Percentiles rank a stretch among this genome's conserved stretches.
Conservation (phyloP, 2,329 filamentous ascomycete species). For the Penicillium aurantiogriseum region DNA sequence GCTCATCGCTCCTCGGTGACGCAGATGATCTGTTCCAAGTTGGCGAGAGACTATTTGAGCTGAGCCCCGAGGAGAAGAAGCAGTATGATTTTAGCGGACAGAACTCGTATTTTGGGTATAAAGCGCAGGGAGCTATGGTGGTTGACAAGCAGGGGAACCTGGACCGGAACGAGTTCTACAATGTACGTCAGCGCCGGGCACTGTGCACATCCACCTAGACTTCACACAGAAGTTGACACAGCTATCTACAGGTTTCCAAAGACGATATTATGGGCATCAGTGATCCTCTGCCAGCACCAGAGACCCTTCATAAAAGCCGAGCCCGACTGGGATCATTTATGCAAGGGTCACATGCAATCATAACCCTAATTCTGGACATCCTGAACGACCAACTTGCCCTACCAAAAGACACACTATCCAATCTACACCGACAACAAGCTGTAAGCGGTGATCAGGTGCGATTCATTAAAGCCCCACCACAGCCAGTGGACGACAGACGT, state of each 20-base stretch:
- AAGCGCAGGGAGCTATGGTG: slow-evolving; percentile 48
- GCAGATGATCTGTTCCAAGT: slow-evolving; percentile 49
- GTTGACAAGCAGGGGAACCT: slow-evolving; percentile 50
- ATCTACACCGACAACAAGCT: slow-evolving; percentile 47
- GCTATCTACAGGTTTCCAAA: slow-evolving; percentile 46
- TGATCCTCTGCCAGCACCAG: slow-evolving; percentile 43
- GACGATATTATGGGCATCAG: slow-evolving; percentile 50
- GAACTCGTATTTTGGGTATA: slow-evolving; percentile 56
- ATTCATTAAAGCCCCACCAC: slow-evolving; percentile 52
- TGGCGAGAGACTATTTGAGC: slow-evolving; percentile 48
- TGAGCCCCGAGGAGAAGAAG: slow-evolving; percentile 53
- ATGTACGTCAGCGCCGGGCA: slow-evolving; percentile 36
- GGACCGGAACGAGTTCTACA: slow-evolving; percentile 57
- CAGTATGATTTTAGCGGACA: slow-evolving; percentile 54
- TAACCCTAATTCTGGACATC: slow-evolving; percentile 45
- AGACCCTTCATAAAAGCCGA: slow-evolving; percentile 40
- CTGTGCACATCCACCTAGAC: neutral
- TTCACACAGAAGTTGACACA: neutral
- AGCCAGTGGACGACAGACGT: slow-evolving; percentile 42
- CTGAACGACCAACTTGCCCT: slow-evolving; percentile 49
- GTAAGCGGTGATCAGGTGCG: slow-evolving; percentile 55
- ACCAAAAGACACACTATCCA: slow-evolving; percentile 41
- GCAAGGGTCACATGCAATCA: slow-evolving; percentile 45
- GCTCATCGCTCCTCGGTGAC: slow-evolving; percentile 43
- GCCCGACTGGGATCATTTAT: slow-evolving; percentile 46